These are phyloP conservation scores for Leptographium lundbergii DNA, from an alignment of 2,329 filamentous ascomycete species.

Conservation along the genomic window DNA sequence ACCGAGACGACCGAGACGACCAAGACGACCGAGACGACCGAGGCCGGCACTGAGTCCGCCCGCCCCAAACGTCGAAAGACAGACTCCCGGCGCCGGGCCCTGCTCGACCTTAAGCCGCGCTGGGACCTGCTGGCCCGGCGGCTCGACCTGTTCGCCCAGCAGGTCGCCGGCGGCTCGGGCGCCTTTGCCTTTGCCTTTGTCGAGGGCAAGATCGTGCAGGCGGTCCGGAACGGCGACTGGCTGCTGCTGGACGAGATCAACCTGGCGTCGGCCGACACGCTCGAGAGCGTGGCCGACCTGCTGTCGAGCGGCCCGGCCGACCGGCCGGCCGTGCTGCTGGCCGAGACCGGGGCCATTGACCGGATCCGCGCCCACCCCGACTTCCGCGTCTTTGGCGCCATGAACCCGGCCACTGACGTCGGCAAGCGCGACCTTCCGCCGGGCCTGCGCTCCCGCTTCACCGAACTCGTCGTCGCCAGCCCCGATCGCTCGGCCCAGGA, in stretches of 20 bases:
- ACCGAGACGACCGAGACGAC: no score
- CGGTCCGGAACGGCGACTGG: conserved; percentile 94
- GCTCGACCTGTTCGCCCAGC: conserved; percentile 66
- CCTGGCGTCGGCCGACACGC: conserved; percentile 81
- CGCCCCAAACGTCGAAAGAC: conserved; percentile 34
- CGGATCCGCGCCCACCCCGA: conserved; percentile 79
- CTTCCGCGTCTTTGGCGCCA: conserved; percentile 93
- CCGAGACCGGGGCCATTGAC: conserved; percentile 88
- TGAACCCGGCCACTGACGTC: conserved; percentile 97
- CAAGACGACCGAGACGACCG: no score
- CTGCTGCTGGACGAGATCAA: conserved; percentile 96
- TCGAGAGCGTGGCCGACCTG: conserved; percentile 87
- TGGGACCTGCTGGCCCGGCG: conserved; percentile 73
- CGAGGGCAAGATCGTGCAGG: conserved; percentile 91
- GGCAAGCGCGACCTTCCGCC: conserved; percentile 89
- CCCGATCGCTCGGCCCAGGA: conserved; percentile 82
- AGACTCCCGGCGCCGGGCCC: conserved; percentile 35
- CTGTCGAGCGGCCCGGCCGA: conserved; percentile 40
- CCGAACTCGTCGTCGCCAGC: conserved; percentile 86
- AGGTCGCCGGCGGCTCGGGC: conserved; percentile 54
- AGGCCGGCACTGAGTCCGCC: no score
- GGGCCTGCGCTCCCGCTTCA: conserved; percentile 83
- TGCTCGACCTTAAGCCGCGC: conserved; percentile 44
- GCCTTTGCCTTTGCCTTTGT: conserved; percentile 90
- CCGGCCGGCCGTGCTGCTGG: conserved; percentile 69